Evolutionary conservation across 1,284 basidiomycete species (phyloP), one percentile per base, ranked within the genome.

Genomic region (Sanghuangporus baumii): DNA sequence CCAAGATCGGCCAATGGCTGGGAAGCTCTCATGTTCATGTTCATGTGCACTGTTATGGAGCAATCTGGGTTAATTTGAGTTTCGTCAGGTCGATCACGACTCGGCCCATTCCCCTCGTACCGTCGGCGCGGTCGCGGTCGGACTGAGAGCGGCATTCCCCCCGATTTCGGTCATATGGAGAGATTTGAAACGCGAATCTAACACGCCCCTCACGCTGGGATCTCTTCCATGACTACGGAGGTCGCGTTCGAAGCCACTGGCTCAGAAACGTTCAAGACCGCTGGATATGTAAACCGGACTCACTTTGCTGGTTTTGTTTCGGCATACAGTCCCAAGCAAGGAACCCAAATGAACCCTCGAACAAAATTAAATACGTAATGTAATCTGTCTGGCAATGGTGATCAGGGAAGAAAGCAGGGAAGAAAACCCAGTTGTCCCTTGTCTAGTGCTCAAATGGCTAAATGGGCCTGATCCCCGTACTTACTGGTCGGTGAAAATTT

Each of bases 11-110:
- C 57, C 57, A 58, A 58, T 54, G 12, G 16, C 52, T 37, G 31
- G 11, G 11, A 48, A 20, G 26, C 37, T 51, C 57, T 50, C 57
- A 20, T 59, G 57, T 51, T 50, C 57, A 20, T 59, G 57, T 51
- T 34, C 57, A 20, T 37, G 26, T 31, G 26, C 26, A 31, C 26
- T 46, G 56, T 11, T 41, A 57, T 34, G 56, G 41, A 51, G 57
- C 20, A 51, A 47, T 38, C 6, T 43, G 8, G 43, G 31, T 47
- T 8, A 36, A 58, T 58, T 36, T 20, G 20, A 48, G 43, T 47
- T 58, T 58, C 18, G 18, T 54, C 26, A 54, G 52, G 52, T 37
- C 52, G 52, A 54, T 54, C 52, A 54, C n/a, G 14, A 36, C 26
- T 31, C 26, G 26, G 26, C 26, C 26, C 5, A 34, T 14, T 34